These are phyloP conservation scores for Exsudoporus floridanus DNA, from an alignment of 1,284 basidiomycete species.

Conservation along the genomic window DNA sequence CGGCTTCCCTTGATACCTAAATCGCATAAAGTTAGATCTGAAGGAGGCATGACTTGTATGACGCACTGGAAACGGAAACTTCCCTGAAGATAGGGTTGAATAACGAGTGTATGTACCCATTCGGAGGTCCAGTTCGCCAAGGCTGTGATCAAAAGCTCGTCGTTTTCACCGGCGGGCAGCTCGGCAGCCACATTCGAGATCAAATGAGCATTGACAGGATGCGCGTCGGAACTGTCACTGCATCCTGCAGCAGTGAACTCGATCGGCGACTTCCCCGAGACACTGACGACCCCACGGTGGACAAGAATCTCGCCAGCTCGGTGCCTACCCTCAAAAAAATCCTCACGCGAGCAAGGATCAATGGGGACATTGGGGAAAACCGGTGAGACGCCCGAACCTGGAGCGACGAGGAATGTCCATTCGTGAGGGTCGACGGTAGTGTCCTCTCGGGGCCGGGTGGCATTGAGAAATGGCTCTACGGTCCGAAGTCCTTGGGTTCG, in stretches of 20 bases:
- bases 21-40: conserved; percentile 2
- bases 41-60: not conserved
- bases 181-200: not conserved
- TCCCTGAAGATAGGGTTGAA: conserved; percentile 24
- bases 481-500: not conserved
- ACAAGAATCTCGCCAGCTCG: conserved; percentile 27
- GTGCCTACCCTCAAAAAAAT: conserved; percentile 22
- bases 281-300: conserved; percentile 23
- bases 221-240: not conserved
- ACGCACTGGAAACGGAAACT: conserved; percentile 28
- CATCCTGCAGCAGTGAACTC: not conserved
- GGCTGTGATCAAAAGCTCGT: conserved; percentile 10
- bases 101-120: conserved; percentile 29
- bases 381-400: not conserved
- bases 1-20: conserved; percentile 21
- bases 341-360: not conserved
- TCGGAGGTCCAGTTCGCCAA: conserved; percentile 32
- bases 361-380: not conserved
- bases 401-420: conserved; percentile 1
- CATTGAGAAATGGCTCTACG: not conserved
- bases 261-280: not conserved
- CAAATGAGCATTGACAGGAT: not conserved
- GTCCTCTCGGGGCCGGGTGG: not conserved
- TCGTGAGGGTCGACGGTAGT: not conserved
- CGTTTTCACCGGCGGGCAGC: conserved; percentile 1